These are phyloP conservation scores for Coemansia sp. DNA, from an alignment of 192 early-diverging fungal species.

Conservation along the genomic window DNA sequence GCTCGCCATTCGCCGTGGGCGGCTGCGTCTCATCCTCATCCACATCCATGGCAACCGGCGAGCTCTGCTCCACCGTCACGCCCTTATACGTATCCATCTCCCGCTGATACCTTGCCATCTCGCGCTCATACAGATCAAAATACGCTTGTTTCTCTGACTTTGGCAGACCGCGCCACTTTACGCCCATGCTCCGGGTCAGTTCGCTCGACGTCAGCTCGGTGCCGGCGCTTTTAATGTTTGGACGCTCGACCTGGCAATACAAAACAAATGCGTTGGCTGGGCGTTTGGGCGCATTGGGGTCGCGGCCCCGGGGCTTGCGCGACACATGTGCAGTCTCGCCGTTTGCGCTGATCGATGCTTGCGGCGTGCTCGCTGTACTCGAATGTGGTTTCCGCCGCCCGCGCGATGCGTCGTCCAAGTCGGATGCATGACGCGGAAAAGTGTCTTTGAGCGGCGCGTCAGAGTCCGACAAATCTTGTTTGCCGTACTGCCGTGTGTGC, in stretches of 20 bases:
- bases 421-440: conserved; percentile 32
- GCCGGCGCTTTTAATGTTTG: conserved; percentile 40
- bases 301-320: conserved; percentile 37
- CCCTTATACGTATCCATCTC: conserved; percentile 49
- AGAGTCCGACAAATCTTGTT: conserved; percentile 39
- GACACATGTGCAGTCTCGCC: conserved; percentile 4
- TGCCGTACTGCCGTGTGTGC: conserved; percentile 28
- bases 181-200: conserved; percentile 50
- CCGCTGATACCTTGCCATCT: conserved; percentile 47
- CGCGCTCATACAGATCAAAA: conserved; percentile 49
- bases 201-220: conserved; percentile 44
- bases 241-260: conserved; percentile 53
- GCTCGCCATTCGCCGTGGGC: conserved; percentile 10
- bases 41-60: conserved; percentile 24
- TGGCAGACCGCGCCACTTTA: conserved; percentile 50
- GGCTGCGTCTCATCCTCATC: conserved; percentile 14
- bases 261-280: conserved; percentile 56
- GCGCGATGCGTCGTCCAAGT: conserved; percentile 18
- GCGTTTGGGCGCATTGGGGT: conserved; percentile 51
- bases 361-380: conserved; percentile 35
- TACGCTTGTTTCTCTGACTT: conserved; percentile 46
- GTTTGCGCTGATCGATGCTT: conserved; percentile 13
- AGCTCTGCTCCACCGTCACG: not conserved
- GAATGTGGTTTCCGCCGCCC: conserved; percentile 15
- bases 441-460: conserved; percentile 46